Evolutionary conservation across 208 protist genomes (phyloP), one percentile per base, ranked within the genome.

Genomic region (Porcisia hertigi): DNA sequence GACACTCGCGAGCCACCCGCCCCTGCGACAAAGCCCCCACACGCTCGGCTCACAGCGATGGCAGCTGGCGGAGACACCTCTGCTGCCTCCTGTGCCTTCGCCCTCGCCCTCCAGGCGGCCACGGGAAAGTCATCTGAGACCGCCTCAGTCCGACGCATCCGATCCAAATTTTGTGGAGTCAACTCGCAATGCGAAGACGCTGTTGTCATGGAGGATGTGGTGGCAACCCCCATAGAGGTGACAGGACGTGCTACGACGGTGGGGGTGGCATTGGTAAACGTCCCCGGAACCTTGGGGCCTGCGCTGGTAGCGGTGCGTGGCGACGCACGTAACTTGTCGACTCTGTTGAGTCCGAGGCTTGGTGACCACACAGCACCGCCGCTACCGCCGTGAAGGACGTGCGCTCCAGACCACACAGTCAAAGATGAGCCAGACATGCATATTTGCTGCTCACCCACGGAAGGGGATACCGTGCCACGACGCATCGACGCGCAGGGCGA

Each of bases 321-420:
- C 64, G 36, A 47, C 11, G 62, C 62, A 6, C 66, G 66, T 7
- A 71, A 18, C 25, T 71, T 71, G 12, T 71, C 66, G n/a, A 71
- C 54, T 9, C 16, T 55, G 43, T 41, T 39, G n/a, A 71, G 47
- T 2, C 66, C 30, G 47, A 39, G 23, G 1, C 45, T 47, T n/a
- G 39, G n/a, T 30, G 66, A 11, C 66, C 66, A 71, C 7, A 8
- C 41, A 23, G 63, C 5, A 9, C 63, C 63, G 41, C 23, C 16
- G 18, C 41, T 25, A 34, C 63, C 63, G 63, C 63, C 63, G 41
- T 71, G 64, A 41, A 57, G 6, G 11, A 81, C 70, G 23, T 71
- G 52, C 25, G 76, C 76, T 11, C 70, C 76, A 23, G 76, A 81
- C 76, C 76, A 81, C 41, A 55, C 76, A n/a, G 76, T 81, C 30